phyloP scores from a whole-genome alignment of 75 land plant species.

The Azolla pinnata region DNA sequence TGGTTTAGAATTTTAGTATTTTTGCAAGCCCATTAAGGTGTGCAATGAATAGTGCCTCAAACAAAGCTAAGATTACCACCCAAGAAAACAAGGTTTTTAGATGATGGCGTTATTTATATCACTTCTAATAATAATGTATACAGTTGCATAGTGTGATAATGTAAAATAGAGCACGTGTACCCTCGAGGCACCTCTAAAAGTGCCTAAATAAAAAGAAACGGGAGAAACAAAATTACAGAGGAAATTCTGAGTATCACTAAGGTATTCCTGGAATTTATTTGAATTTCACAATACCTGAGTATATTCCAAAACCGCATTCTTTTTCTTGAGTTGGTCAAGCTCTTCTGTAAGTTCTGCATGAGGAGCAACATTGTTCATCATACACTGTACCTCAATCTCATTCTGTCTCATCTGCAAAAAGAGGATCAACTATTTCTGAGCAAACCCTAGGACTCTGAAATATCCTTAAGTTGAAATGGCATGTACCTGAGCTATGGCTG shows the following conservation, averaged over 20 bases:
- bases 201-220: not conserved
- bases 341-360: slow-evolving; percentile 5
- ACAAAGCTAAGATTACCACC: not conserved
- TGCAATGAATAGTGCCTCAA: not conserved
- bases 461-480: not conserved
- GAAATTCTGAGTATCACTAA: not conserved
- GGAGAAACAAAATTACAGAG: not conserved
- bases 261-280: not conserved
- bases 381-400: slow-evolving; percentile 7
- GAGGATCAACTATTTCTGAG: not conserved
- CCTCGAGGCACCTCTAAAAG: no score
- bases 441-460: not conserved
- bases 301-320: no score
- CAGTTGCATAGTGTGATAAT: not conserved
- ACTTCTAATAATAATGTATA: not conserved
- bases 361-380: slow-evolving; percentile 15
- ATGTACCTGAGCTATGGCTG: slow-evolving; percentile 21
- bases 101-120: not conserved
- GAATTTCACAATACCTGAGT: not conserved
- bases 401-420: slow-evolving; percentile 22
- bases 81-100: not conserved
- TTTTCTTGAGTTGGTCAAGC: no score
- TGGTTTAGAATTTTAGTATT: slow-evolving; percentile 1
- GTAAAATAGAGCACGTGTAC: not conserved
- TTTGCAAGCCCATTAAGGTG: slow-evolving; percentile 5